Conservation (phyloP, 805 yeast species). For the Hanseniaspora opuntiae region DNA sequence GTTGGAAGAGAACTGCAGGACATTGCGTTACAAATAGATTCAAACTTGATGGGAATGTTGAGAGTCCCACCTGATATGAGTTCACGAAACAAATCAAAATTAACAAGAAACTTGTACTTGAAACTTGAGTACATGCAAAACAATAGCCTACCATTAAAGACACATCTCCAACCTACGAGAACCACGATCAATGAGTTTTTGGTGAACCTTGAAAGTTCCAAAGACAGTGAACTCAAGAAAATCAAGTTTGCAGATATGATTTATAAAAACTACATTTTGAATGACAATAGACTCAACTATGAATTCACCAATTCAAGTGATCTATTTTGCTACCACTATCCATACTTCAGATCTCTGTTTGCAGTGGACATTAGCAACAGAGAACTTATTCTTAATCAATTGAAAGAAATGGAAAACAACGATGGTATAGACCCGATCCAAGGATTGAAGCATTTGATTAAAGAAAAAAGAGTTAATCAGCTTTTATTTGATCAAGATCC, state of each 20-base stretch:
- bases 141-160: background rate
- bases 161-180: slow-evolving; percentile 3
- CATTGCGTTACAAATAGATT: no score
- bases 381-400: background rate
- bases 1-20: background rate
- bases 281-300: background rate
- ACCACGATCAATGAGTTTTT: background rate
- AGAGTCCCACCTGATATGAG: background rate
- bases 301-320: background rate
- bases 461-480: background rate
- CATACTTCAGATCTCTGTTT: slow-evolving; percentile 3
- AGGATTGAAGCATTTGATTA: slow-evolving; percentile 4
- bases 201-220: background rate
- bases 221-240: background rate
- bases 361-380: background rate
- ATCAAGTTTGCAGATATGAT: background rate
- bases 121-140: slow-evolving; percentile 9
- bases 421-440: background rate
- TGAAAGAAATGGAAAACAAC: background rate
- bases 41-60: background rate
- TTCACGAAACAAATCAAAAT: background rate
- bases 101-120: slow-evolving; percentile 3
- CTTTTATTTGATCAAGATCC: slow-evolving; percentile 11
- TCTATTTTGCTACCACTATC: slow-evolving; percentile 10
- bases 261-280: background rate